These are phyloP conservation scores for button mushroom (Agaricus bisporus) DNA, from an alignment of 768 basidiomycete species.

Conservation along the genomic window DNA sequence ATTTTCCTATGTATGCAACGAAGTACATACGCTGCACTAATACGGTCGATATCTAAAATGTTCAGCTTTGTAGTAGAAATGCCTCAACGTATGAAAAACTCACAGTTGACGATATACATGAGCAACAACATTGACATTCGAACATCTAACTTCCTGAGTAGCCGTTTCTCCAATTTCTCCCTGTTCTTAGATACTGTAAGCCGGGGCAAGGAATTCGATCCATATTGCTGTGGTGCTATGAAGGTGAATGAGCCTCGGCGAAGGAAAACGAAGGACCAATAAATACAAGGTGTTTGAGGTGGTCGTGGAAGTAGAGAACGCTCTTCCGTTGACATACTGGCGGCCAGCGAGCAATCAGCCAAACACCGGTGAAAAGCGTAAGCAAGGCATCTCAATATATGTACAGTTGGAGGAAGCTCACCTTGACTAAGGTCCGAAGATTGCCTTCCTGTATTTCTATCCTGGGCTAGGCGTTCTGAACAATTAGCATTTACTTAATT, in stretches of 20 bases:
- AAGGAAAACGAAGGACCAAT: background rate
- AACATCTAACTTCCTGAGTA: constrained; percentile 46
- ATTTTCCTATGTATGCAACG: background rate
- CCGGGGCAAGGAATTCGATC: too few relatives aligned
- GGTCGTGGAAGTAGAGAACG: constrained; percentile 7
- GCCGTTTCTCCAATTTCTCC: constrained; percentile 22
- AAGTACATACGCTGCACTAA: constrained; percentile 50
- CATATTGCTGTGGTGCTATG: too few relatives aligned
- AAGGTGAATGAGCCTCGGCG: too few relatives aligned
- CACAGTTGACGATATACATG: constrained; percentile 42
- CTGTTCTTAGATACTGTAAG: constrained; percentile 21
- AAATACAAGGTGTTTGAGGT: background rate
- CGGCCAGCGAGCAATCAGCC: too few relatives aligned
- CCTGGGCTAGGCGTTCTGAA: too few relatives aligned
- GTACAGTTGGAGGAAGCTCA: too few relatives aligned
- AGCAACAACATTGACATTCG: constrained; percentile 44
- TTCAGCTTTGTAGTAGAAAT: background rate
- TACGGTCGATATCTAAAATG: constrained; percentile 54
- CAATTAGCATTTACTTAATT: too few relatives aligned
- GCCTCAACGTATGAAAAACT: background rate
- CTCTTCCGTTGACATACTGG: constrained; percentile 1
- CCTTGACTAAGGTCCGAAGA: too few relatives aligned
- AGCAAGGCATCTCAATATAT: too few relatives aligned
- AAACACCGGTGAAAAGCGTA: too few relatives aligned
- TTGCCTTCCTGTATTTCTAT: too few relatives aligned